Evolutionary conservation across 2,329 filamentous ascomycete species (phyloP), one percentile per base, ranked within the genome.

Genomic region (Penicillium paneum): DNA sequence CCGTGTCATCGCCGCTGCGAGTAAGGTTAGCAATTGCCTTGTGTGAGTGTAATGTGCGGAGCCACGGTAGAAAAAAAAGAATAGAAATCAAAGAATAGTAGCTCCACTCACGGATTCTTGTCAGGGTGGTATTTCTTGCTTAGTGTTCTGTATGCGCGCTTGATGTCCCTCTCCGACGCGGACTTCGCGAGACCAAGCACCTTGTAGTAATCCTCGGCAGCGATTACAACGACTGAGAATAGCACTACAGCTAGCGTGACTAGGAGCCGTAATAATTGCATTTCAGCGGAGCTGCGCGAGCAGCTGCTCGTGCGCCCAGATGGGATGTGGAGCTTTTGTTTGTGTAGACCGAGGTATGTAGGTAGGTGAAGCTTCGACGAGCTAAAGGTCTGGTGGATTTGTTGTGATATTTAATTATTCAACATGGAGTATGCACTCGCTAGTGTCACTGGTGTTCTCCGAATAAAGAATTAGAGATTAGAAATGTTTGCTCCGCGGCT

Each of bases 91-190:
- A 6, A 19, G 12, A 10, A 13, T 24, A 24, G 13, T n/a, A 24
- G 10, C 15, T 47, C 35, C 21, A 78, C 88, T 67, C 83, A 94
- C 88, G 93, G 91, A 67, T 97, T 97, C 83, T 99, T 99, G 76
- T 99, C 94, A 3, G 94, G 94, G 70, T 99, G 94, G 73, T 83
- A 97, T 73, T 95, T 96, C 76, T 97, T 97, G 78, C 90, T 95
- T 11, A 99, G 81, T 56, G 85, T 87, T 56, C 92, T 85, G 75
- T 99, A 99, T 21, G 94, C 92, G 42, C 89, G 89, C 76, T 99
- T 99, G 71, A 99, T 88, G 67, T 97, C 88, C 67, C 87, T 86
- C 50, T 96, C 91, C 43, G 84, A 87, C 15, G 93, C 93, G 56
- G 87, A 80, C 67, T 85, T 91, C 67, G 87, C 83, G 60, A 99